These are phyloP conservation scores for Flueggea neowawraea DNA, from an alignment of 441 rosid genomes.

Conservation along the genomic window DNA sequence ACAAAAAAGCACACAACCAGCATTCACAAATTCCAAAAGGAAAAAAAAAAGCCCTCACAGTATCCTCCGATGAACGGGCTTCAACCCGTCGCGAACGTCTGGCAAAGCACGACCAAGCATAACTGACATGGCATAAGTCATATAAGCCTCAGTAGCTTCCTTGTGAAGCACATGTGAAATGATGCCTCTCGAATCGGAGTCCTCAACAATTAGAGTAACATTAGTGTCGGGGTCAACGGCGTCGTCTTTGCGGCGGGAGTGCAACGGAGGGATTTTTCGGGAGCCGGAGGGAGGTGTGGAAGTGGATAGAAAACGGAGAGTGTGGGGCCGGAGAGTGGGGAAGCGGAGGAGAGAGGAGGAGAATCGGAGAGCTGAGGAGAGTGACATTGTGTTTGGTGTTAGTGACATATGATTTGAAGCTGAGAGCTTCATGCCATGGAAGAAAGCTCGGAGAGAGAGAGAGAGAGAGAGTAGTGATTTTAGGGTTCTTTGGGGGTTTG, in stretches of 20 bases:
- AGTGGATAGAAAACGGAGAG: conserved; percentile 8
- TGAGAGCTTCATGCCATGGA: conserved; percentile 35
- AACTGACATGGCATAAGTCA: conserved; percentile 93
- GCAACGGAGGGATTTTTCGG: conserved; percentile 3
- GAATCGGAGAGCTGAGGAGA: conserved; percentile 60
- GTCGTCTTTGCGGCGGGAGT: not conserved
- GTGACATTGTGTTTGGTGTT: conserved; percentile 43
- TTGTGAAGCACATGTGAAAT: conserved; percentile 67
- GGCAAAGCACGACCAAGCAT: conserved; percentile 94
- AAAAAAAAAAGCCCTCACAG: conserved; percentile 39
- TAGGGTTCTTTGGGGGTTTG: conserved; percentile 17
- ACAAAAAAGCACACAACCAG: not conserved
- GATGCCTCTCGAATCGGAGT: conserved; percentile 34
- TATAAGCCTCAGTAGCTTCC: conserved; percentile 88
- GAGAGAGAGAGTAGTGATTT: not conserved
- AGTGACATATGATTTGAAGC: conserved; percentile 20
- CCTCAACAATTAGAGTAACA: conserved; percentile 40
- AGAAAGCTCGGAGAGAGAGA: not conserved
- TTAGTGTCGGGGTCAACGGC: conserved; percentile 17
- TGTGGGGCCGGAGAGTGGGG: conserved; percentile 27
- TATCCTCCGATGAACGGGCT: conserved; percentile 92
- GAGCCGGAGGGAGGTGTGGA: conserved; percentile 9
- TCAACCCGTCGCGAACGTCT: conserved; percentile 86
- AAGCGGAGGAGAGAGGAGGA: conserved; percentile 44
- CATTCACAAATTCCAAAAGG: too few species aligned